A percentile compares a stretch with the other conserved stretches of the same genome.
These are phyloP conservation scores for Carex kokanica DNA, from an alignment of 176 grass and related monocot species.

Conservation along the genomic window DNA sequence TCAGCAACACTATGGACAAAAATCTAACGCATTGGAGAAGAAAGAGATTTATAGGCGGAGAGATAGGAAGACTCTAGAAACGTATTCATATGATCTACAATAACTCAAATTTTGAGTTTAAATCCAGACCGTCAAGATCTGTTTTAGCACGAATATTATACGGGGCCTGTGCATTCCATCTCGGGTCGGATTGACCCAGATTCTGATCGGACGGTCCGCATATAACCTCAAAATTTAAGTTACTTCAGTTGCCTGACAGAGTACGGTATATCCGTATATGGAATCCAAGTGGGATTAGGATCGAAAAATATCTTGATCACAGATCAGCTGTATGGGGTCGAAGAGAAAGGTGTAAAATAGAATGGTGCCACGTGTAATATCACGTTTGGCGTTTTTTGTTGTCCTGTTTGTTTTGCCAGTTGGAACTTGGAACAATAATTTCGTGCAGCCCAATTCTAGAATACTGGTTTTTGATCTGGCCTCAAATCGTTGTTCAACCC, in stretches of 20 bases:
- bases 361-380: background rate
- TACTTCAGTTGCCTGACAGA: too few relatives aligned
- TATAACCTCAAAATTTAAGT: too few relatives aligned
- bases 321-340: background rate
- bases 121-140: too few relatives aligned
- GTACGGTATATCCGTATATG: too few relatives aligned
- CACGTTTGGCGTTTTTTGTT: background rate
- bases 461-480: background rate
- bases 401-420: background rate
- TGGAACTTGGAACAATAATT: background rate
- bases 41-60: background rate
- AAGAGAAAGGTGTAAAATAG: background rate
- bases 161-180: too few relatives aligned
- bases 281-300: background rate
- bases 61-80: conserved; percentile 7
- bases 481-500: background rate
- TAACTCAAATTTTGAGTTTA: too few relatives aligned
- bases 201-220: too few relatives aligned
- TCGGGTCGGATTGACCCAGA: too few relatives aligned
- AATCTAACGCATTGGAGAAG: background rate
- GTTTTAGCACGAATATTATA: too few relatives aligned
- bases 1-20: background rate
- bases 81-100: too few relatives aligned
- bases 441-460: background rate
- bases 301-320: conserved; percentile 1